These are phyloP conservation scores for Scheffersomyces illinoinensis DNA, from an alignment of 1,139 yeast species.

Conservation along the genomic window DNA sequence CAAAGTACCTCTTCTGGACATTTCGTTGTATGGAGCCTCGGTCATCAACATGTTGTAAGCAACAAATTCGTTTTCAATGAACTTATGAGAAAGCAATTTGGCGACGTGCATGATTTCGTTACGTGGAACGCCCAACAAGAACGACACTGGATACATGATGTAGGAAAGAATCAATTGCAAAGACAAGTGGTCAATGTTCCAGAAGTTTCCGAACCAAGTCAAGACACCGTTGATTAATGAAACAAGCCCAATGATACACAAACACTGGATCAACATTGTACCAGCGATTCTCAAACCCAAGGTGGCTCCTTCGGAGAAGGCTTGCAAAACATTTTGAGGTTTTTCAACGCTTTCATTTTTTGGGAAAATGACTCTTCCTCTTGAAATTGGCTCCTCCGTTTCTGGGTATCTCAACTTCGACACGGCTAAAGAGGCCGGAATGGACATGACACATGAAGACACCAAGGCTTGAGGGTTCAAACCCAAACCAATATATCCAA, in stretches of 20 bases:
- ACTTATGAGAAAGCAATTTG: conserved; percentile 56
- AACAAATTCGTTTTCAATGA: conserved; percentile 66
- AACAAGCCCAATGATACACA: conserved; percentile 65
- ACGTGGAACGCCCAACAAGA: conserved; percentile 63
- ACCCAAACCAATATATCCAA: conserved; percentile 65
- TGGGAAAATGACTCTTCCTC: conserved; percentile 51
- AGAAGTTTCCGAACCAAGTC: conserved; percentile 65
- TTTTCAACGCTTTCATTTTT: conserved; percentile 20
- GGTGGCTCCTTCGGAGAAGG: conserved; percentile 63
- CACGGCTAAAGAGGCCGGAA: conserved; percentile 66
- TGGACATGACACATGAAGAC: conserved; percentile 70
- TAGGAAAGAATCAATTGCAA: conserved; percentile 61
- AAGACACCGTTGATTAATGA: conserved; percentile 59
- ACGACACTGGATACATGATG: conserved; percentile 61
- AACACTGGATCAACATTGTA: conserved; percentile 58
- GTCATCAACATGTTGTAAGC: conserved; percentile 50
- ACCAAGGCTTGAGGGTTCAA: conserved; percentile 65
- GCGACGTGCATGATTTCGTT: conserved; percentile 53
- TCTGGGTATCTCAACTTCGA: conserved; percentile 66
- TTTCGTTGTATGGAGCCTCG: conserved; percentile 45
- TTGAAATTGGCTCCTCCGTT: conserved; percentile 55
- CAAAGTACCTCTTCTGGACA: conserved; percentile 56
- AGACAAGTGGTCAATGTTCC: conserved; percentile 56
- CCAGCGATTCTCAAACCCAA: conserved; percentile 62
- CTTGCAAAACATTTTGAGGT: conserved; percentile 62